Evolutionary conservation across 2,329 filamentous ascomycete species (phyloP).

Genomic region (Colletotrichum horii): DNA sequence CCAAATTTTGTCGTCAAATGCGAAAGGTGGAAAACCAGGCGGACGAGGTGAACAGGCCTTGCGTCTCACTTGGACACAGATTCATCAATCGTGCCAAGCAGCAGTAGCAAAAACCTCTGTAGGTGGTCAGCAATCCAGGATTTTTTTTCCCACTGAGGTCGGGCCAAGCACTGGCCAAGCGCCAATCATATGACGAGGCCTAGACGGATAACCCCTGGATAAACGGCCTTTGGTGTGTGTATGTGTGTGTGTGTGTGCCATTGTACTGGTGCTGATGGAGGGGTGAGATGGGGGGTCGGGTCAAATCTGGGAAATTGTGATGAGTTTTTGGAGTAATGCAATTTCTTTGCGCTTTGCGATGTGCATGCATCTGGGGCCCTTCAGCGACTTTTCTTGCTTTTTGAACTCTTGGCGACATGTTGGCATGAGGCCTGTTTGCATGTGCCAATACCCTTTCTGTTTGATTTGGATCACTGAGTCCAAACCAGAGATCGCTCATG

Average conservation of each 20-base stretch:
- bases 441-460: neutral
- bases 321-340: constrained; percentile 2
- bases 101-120: neutral
- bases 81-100: neutral
- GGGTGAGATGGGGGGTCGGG: neutral
- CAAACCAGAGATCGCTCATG: neutral
- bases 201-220: constrained; percentile 7
- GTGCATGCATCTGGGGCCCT: neutral
- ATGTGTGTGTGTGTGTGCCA: neutral
- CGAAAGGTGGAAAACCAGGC: neutral
- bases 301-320: constrained; percentile 2
- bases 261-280: neutral
- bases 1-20: neutral
- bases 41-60: neutral
- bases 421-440: neutral
- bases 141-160: neutral
- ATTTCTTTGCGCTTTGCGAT: constrained; percentile 4
- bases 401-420: neutral
- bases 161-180: constrained; percentile 12
- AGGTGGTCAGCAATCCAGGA: neutral
- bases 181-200: constrained; percentile 8
- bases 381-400: neutral
- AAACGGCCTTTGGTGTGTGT: neutral
- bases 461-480: neutral
- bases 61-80: neutral